Percentiles rank a stretch among this genome's conserved stretches.
Evolutionary conservation across 2,329 filamentous ascomycete species (phyloP).

Genomic region (Albifimbria verrucaria): DNA sequence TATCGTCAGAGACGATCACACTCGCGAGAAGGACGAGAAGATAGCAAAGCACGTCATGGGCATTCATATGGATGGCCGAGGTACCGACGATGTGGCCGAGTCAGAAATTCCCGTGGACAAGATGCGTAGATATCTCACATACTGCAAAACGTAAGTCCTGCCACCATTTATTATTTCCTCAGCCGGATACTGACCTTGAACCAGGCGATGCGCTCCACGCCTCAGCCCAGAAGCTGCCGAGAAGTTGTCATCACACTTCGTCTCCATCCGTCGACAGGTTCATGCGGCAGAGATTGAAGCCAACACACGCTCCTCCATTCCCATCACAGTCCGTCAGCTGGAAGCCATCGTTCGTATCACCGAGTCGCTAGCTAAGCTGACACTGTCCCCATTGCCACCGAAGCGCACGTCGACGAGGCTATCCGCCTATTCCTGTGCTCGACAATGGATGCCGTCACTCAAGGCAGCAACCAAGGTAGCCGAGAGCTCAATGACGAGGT

Average conservation of each 20-base stretch:
- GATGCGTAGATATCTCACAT: constrained; percentile 96
- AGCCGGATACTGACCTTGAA: constrained; percentile 22
- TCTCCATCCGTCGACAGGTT: constrained; percentile 91
- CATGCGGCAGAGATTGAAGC: constrained; percentile 87
- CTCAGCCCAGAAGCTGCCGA: constrained; percentile 88
- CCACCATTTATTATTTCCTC: too few species aligned
- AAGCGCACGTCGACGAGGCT: constrained; percentile 92
- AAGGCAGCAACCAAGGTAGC: constrained; percentile 78
- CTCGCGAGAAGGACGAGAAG: constrained; percentile 80
- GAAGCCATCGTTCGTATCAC: constrained; percentile 97
- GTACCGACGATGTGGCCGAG: constrained; percentile 76
- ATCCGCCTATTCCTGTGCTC: constrained; percentile 94
- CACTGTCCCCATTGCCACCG: constrained; percentile 83
- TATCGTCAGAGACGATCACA: constrained; percentile 94
- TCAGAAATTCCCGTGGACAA: constrained; percentile 92
- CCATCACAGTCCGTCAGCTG: constrained; percentile 94
- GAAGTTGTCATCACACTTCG: constrained; percentile 95
- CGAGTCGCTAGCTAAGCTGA: constrained; percentile 89
- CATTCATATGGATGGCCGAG: constrained; percentile 89
- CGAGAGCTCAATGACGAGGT: constrained; percentile 91
- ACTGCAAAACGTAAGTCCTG: constrained; percentile 82
- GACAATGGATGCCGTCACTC: constrained; percentile 96
- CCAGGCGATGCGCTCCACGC: constrained; percentile 83
- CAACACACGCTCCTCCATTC: constrained; percentile 87
- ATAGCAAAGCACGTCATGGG: constrained; percentile 98